Evolutionary conservation across 257 asterid genomes (phyloP).

Genomic region (Plantago major): DNA sequence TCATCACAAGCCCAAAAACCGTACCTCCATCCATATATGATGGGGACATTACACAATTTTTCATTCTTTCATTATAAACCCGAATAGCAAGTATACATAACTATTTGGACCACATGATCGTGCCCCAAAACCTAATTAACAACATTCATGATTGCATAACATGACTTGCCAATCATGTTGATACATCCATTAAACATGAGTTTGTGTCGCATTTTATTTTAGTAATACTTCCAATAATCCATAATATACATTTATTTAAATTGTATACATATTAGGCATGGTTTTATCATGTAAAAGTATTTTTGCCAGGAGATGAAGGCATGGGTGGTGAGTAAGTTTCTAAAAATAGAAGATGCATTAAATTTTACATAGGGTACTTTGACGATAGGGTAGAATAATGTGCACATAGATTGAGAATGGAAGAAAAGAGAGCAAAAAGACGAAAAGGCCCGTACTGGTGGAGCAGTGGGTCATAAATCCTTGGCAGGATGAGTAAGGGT

Average conservation of each 20-base stretch:
- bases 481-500: conserved; percentile 21
- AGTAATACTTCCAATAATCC: conserved; percentile 10
- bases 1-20: no score
- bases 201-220: no score
- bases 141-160: conserved; percentile 14
- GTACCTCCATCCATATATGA: no score
- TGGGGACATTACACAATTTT: no score
- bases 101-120: no score
- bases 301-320: neutral
- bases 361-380: conserved; percentile 1
- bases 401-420: conserved; percentile 1
- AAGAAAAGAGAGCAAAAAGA: conserved; percentile 26
- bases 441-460: conserved; percentile 25
- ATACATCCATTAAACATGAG: neutral
- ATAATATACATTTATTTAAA: no score
- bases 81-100: no score
- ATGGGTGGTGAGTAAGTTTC: no score
- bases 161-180: conserved; percentile 32
- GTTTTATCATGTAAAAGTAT: neutral
- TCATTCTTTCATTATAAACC: no score
- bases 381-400: conserved; percentile 1
- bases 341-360: neutral
- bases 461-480: conserved; percentile 30
- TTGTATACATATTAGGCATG: neutral
- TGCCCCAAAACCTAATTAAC: neutral